Conservation (phyloP, 1,284 basidiomycete species). For the Agaricales sp. region DNA sequence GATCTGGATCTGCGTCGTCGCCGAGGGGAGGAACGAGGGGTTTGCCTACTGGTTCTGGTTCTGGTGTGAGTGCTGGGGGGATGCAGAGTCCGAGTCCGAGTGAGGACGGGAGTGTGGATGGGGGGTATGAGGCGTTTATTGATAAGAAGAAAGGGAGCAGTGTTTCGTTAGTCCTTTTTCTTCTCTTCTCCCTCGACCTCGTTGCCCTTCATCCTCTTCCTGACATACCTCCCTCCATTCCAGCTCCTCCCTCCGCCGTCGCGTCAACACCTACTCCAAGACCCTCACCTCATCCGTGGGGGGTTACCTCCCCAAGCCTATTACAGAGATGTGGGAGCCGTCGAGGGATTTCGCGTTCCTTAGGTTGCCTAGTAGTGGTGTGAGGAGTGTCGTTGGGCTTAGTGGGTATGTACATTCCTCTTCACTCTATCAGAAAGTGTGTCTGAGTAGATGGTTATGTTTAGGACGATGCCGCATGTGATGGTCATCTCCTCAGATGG, state of each 20-base stretch:
- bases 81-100: conserved; percentile 1
- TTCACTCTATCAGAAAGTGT: conserved; percentile 2
- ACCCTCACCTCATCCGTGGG: conserved; percentile 76
- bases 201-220: conserved; percentile 3
- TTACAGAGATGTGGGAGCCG: conserved; percentile 98
- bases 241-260: not conserved
- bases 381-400: conserved; percentile 76
- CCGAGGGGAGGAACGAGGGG: not conserved
- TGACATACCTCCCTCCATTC: conserved; percentile 17
- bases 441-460: not conserved
- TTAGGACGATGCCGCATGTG: conserved; percentile 86
- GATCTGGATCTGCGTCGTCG: not conserved
- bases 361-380: conserved; percentile 76
- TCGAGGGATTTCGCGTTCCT: conserved; percentile 91
- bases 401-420: conserved; percentile 52
- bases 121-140: conserved; percentile 69
- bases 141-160: conserved; percentile 55
- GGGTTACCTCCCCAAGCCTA: conserved; percentile 81
- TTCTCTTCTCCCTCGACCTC: conserved; percentile 3
- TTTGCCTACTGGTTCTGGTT: conserved; percentile 5
- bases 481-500: conserved; percentile 97
- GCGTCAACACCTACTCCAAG: conserved; percentile 7
- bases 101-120: conserved; percentile 27
- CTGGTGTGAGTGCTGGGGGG: conserved; percentile 11
- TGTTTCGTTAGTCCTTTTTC: conserved; percentile 34